A percentile compares a stretch with the other conserved stretches of the same genome.
These are phyloP conservation scores for Cadophora luteo-olivacea DNA, from an alignment of 2,329 filamentous ascomycete genomes.

Conservation along the genomic window DNA sequence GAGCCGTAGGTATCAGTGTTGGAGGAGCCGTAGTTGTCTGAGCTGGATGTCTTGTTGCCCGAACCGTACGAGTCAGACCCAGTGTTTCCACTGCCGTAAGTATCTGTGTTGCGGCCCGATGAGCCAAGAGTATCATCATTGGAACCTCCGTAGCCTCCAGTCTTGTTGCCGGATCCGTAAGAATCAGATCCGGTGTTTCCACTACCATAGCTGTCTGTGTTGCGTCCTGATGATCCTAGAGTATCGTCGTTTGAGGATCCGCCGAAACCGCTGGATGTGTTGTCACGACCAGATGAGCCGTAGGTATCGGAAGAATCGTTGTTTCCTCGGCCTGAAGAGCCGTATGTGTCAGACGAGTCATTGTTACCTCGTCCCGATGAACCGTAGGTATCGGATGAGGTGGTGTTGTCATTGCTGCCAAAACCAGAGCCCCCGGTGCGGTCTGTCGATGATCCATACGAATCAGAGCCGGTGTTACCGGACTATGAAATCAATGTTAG, in stretches of 20 bases:
- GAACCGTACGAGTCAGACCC: slow-evolving; percentile 29
- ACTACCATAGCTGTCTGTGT: slow-evolving; percentile 14
- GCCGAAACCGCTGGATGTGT: slow-evolving; percentile 11
- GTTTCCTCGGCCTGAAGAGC: slow-evolving; percentile 11
- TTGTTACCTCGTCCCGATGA: slow-evolving; percentile 14
- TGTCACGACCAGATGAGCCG: slow-evolving; percentile 18
- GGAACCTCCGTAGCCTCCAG: slow-evolving; percentile 22
- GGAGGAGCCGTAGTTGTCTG: slow-evolving; percentile 40
- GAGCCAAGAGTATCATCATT: slow-evolving; percentile 37
- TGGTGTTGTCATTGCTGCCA: background rate
- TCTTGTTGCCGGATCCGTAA: slow-evolving; percentile 36
- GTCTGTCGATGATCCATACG: slow-evolving; percentile 18
- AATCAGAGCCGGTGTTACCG: slow-evolving; percentile 24
- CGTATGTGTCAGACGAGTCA: slow-evolving; percentile 17
- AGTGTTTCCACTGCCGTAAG: background rate
- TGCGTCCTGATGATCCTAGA: slow-evolving; percentile 10
- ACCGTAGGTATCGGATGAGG: background rate
- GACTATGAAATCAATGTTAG: slow-evolving; percentile 25
- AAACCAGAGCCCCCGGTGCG: slow-evolving; percentile 14
- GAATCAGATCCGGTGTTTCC: slow-evolving; percentile 13
- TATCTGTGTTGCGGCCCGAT: slow-evolving; percentile 22
- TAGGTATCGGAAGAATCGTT: slow-evolving; percentile 21
- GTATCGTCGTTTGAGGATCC: slow-evolving; percentile 2
- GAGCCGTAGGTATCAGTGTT: slow-evolving; percentile 27
- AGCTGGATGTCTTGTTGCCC: slow-evolving; percentile 25